Conservation (phyloP, 441 rosid species). For the Brassica balearica region DNA sequence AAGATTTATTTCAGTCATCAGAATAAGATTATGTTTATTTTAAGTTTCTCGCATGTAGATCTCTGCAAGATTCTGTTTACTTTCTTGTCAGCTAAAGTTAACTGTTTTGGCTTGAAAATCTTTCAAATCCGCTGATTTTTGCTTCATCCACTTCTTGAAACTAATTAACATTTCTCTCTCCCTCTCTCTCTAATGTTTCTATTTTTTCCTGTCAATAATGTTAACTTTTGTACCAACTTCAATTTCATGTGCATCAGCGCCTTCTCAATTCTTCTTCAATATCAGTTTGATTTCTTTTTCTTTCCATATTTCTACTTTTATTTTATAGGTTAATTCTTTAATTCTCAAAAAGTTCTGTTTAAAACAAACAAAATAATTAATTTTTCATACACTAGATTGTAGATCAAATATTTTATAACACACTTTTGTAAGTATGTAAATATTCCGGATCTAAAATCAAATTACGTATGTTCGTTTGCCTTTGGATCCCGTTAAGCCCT, state of each 20-base stretch:
- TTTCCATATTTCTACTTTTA: conserved; percentile 6
- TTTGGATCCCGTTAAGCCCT: conserved; percentile 31
- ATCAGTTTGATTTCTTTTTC: conserved; percentile 18
- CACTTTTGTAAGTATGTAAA: neutral
- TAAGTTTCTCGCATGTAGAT: conserved; percentile 31
- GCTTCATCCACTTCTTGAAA: conserved; percentile 35
- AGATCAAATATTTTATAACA: conserved; percentile 15
- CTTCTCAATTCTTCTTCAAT: conserved; percentile 30
- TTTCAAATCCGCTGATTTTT: conserved; percentile 31
- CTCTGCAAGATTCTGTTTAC: conserved; percentile 42
- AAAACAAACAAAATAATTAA: neutral
- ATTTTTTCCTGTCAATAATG: conserved; percentile 35
- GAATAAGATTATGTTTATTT: conserved; percentile 19
- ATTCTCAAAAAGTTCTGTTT: neutral
- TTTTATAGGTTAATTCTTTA: neutral
- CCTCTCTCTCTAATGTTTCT: no score
- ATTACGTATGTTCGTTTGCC: conserved; percentile 18
- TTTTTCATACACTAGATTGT: conserved; percentile 6
- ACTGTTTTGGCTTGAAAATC: conserved; percentile 28
- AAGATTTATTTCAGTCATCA: conserved; percentile 14
- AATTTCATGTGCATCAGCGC: conserved; percentile 50
- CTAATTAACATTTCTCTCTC: conserved; percentile 29
- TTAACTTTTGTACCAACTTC: conserved; percentile 38
- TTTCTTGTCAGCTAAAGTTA: conserved; percentile 40
- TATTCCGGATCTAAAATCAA: conserved; percentile 25